A percentile compares a stretch with the other conserved stretches of the same genome.
phyloP scores from a whole-genome alignment of 2,329 filamentous ascomycete species.

The Colletotrichum camelliae region DNA sequence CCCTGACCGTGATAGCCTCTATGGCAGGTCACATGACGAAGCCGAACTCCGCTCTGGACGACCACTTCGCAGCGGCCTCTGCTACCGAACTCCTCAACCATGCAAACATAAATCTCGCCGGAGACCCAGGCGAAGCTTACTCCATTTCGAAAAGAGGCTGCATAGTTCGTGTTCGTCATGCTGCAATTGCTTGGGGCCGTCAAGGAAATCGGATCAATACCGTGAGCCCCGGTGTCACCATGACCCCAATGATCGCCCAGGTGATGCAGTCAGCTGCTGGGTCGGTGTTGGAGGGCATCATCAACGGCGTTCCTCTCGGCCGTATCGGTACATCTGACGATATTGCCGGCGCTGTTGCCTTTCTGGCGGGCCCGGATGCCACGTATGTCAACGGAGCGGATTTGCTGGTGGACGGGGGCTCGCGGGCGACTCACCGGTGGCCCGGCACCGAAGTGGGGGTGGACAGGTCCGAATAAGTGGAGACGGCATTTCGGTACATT shows the following conservation, averaged over 20 bases:
- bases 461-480: not conserved
- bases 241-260: not conserved
- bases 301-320: not conserved
- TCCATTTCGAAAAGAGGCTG: not conserved
- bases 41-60: not conserved
- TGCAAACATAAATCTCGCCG: not conserved
- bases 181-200: not conserved
- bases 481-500: not conserved
- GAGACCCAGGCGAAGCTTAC: not conserved
- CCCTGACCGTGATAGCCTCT: not conserved
- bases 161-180: not conserved
- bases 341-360: not conserved
- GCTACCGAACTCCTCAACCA: not conserved
- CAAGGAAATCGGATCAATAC: conserved; percentile 4
- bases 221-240: not conserved
- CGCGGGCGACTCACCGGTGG: not conserved
- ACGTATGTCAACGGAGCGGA: not conserved
- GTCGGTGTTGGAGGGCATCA: not conserved
- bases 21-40: not conserved
- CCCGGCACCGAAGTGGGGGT: not conserved
- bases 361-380: not conserved
- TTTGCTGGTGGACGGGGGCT: not conserved
- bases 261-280: not conserved
- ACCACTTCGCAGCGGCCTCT: not conserved
- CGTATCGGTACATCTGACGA: not conserved